These are phyloP conservation scores for Pseudogymnoascus destructans DNA, from an alignment of 2,329 filamentous ascomycete genomes.

Conservation along the genomic window DNA sequence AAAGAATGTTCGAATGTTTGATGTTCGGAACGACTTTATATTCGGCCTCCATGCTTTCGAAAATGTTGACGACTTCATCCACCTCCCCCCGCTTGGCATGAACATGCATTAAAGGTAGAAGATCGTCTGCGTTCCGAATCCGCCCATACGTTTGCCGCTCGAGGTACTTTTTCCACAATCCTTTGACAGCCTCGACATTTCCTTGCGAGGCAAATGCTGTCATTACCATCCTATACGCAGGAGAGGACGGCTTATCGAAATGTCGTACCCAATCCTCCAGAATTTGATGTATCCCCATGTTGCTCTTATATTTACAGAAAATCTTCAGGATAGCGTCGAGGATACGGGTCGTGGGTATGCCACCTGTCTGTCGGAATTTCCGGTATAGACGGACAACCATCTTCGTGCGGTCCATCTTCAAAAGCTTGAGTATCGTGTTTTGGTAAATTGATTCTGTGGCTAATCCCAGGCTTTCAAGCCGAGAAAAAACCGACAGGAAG, in stretches of 20 bases:
- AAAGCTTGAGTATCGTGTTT: conserved; percentile 15
- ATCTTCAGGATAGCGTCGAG: conserved; percentile 24
- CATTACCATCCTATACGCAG: conserved; percentile 26
- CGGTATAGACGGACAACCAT: conserved; percentile 20
- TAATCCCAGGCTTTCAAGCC: not conserved
- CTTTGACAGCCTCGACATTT: conserved; percentile 31
- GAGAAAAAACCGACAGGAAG: not conserved
- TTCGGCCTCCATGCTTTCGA: conserved; percentile 45
- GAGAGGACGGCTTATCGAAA: conserved; percentile 20
- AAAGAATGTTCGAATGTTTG: conserved; percentile 60
- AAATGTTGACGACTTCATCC: conserved; percentile 42
- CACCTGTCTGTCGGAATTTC: conserved; percentile 12
- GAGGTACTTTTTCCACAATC: conserved; percentile 31
- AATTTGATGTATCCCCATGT: conserved; percentile 27
- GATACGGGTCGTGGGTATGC: conserved; percentile 14
- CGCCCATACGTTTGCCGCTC: conserved; percentile 11
- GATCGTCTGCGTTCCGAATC: conserved; percentile 16
- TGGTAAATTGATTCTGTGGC: conserved; percentile 14
- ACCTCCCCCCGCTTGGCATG: conserved; percentile 58
- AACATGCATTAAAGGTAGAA: conserved; percentile 53
- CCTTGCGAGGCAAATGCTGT: conserved; percentile 33
- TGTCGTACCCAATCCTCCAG: conserved; percentile 28
- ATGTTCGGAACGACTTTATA: conserved; percentile 45
- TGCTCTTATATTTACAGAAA: conserved; percentile 23
- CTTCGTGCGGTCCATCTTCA: conserved; percentile 15